Conservation (phyloP, 306 rosid species). For the Nissolia schottii region DNA sequence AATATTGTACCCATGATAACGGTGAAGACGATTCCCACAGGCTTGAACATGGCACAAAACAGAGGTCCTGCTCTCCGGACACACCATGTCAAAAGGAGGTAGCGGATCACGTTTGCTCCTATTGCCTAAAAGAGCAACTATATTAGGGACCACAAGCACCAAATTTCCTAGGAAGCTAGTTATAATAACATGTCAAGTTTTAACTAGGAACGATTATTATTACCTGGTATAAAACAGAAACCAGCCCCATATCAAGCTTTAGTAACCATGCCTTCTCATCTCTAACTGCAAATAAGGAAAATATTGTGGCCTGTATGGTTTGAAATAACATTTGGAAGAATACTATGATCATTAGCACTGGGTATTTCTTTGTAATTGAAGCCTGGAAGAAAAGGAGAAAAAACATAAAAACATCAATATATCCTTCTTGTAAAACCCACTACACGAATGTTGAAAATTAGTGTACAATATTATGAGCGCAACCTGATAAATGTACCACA, state of each 20-base stretch:
- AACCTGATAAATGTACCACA: constrained; percentile 47
- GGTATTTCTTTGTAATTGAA: constrained; percentile 28
- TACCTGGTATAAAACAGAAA: constrained; percentile 33
- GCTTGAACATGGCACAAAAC: constrained; percentile 51
- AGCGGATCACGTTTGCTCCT: constrained; percentile 21
- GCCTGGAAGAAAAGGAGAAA: constrained; percentile 26
- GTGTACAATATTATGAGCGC: background rate
- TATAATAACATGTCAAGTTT: background rate
- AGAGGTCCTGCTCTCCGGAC: constrained; percentile 40
- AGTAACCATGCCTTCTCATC: constrained; percentile 34
- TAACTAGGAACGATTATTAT: no score
- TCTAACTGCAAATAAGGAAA: constrained; percentile 26
- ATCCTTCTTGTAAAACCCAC: background rate
- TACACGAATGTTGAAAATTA: background rate
- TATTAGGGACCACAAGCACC: background rate
- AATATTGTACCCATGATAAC: constrained; percentile 32
- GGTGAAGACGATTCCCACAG: constrained; percentile 40
- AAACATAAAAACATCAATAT: background rate
- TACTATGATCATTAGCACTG: constrained; percentile 13
- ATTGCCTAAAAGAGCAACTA: constrained; percentile 21
- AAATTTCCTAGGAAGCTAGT: background rate
- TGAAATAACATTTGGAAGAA: constrained; percentile 25
- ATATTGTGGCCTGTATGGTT: constrained; percentile 16
- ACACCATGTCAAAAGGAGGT: constrained; percentile 28
- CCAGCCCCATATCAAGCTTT: constrained; percentile 24